Evolutionary conservation across 2,329 filamentous ascomycete genomes (phyloP).

Genomic region (Colletotrichum orbiculare): DNA sequence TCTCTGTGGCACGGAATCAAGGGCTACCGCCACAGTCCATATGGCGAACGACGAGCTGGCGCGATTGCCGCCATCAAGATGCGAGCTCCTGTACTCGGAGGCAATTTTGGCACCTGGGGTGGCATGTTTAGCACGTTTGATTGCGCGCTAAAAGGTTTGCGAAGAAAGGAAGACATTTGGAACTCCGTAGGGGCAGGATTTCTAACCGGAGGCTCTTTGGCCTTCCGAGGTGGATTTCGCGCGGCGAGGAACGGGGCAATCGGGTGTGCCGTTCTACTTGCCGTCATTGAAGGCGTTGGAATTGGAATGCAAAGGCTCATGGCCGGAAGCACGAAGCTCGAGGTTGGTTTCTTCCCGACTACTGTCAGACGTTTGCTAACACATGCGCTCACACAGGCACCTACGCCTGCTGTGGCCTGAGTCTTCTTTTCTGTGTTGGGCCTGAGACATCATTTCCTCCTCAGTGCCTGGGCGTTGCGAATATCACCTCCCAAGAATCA

Average conservation of each 20-base stretch:
- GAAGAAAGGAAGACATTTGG: constrained; percentile 98
- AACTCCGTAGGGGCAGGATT: constrained; percentile 58
- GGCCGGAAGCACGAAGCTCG: constrained; percentile 86
- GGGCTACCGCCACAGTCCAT: constrained; percentile 88
- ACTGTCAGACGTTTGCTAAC: too few relatives aligned
- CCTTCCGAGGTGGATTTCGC: background rate
- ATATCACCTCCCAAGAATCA: too few relatives aligned
- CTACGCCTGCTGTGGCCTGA: too few relatives aligned
- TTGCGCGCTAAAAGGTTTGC: constrained; percentile 92
- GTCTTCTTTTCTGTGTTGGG: too few relatives aligned
- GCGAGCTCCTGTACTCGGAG: constrained; percentile 92
- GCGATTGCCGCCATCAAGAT: constrained; percentile 98
- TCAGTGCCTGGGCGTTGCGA: too few relatives aligned
- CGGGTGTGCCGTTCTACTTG: constrained; percentile 92
- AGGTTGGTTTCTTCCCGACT: constrained; percentile 60
- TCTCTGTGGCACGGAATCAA: constrained; percentile 98
- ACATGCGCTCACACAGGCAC: too few relatives aligned
- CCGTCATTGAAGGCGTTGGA: constrained; percentile 87
- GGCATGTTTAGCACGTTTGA: constrained; percentile 71
- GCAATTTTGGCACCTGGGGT: constrained; percentile 85
- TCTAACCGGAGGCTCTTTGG: background rate
- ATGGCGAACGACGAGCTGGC: constrained; percentile 95
- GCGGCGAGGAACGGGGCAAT: constrained; percentile 96
- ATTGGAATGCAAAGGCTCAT: constrained; percentile 97
- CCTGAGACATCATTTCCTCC: too few relatives aligned